Percentiles rank a stretch among this genome's conserved stretches.
phyloP scores from a whole-genome alignment of 768 basidiomycete species.

The Leccinellum rugosiceps region DNA sequence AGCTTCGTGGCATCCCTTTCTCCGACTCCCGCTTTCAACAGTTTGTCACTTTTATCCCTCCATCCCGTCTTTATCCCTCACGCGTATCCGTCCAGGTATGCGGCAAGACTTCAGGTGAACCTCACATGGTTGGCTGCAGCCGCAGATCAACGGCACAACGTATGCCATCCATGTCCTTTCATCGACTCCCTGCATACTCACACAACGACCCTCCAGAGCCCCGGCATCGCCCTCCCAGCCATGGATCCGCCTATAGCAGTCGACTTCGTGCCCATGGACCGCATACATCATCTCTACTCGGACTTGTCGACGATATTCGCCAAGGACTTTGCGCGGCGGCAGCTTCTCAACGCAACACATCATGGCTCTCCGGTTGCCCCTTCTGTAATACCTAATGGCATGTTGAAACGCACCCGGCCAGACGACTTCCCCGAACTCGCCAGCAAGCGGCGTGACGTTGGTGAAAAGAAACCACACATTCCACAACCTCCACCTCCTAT shows the following conservation, averaged over 20 bases:
- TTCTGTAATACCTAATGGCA: conserved; percentile 21
- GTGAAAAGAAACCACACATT: conserved; percentile 51
- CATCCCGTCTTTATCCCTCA: conserved; percentile 6
- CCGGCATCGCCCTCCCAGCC: conserved; percentile 45
- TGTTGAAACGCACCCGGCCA: conserved; percentile 61
- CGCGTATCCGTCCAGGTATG: conserved; percentile 44
- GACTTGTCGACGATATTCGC: conserved; percentile 61
- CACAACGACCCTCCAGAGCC: conserved; percentile 19
- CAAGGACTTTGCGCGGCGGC: conserved; percentile 53
- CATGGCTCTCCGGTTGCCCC: conserved; percentile 20
- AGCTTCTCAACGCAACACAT: conserved; percentile 30
- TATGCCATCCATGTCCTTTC: conserved; percentile 30
- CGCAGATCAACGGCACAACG: conserved; percentile 56
- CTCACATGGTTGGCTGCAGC: conserved; percentile 66
- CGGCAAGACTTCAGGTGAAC: conserved; percentile 62
- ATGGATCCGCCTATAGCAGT: conserved; percentile 54
- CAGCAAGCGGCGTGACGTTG: conserved; percentile 68
- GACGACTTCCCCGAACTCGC: conserved; percentile 47
- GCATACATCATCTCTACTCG: conserved; percentile 61
- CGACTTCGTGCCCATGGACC: conserved; percentile 52
- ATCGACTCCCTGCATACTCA: conserved; percentile 6
- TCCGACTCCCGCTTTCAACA: conserved; percentile 53
- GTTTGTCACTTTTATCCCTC: conserved; percentile 39
- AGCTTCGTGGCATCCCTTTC: conserved; percentile 45
- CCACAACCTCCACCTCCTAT: conserved; percentile 35